Base-by-base conservation (phyloP, 352 stramenopile species). In the Globisporangium mamillatum region DNA sequence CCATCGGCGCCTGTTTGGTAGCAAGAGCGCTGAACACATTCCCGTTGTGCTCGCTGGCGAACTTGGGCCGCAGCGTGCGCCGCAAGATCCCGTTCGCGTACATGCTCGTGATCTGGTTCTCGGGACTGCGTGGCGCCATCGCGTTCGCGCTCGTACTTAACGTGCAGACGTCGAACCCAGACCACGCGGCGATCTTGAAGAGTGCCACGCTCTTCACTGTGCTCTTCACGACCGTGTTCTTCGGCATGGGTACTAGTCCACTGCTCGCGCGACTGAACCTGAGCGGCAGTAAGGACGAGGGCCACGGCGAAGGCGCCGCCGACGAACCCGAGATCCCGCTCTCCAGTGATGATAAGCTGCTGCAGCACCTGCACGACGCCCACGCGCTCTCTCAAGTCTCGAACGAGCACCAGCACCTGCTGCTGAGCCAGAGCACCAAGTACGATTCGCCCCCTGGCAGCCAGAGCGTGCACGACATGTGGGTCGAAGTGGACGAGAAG, bases 111-210 rank as follows among this genome's bases (percentile, higher is more conserved):
- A 81, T 97, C 60, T 97, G 84, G 83, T 95, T 96, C 67, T 84
- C 84, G 14, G 91, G 91, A 4, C 74, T 97, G 10, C 81, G 91
- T 24, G 91, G 91, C 24, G 70, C 90, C 52, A 87, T 97, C 29
- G 88, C 89, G 9, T 97, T 94, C 66, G 85, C 88, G 18, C 81
- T 90, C 27, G 72, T 69, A 32, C 64, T 82, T 4, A 82, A 80
- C 53, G 69, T 80, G 8, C 54, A 68, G 32, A 77, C 62, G 0
- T 20, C 52, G 8, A 52, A 61, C 41, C 75, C 44, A 4, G 46
- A 72, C 44, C 80, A 89, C 54, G 69, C 61, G 1, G 77, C 76
- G 12, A 76, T 85, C n/a, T 62, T 89, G 59, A 71, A 81, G 66
- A 84, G 73, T 29, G 75, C 77, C 20, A 88, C 81, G 14, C 66